Evolutionary conservation across 1,139 yeast genomes (phyloP).

Genomic region (Yamadazyma songkhlaensis): DNA sequence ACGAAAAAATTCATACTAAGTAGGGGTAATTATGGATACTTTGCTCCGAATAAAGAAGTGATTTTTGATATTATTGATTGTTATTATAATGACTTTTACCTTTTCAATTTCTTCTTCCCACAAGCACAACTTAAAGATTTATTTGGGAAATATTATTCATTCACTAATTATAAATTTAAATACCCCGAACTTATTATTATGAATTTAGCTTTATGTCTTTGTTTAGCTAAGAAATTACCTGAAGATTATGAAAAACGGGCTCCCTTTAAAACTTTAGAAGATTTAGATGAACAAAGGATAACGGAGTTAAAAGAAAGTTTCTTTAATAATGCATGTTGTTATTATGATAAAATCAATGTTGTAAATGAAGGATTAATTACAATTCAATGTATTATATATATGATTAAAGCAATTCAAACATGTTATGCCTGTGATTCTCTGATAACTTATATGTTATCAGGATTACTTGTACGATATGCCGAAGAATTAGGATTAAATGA

Average conservation of each 20-base stretch:
- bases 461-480: slow-evolving; percentile 57
- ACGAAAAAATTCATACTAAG: slow-evolving; percentile 18
- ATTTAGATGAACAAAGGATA: slow-evolving; percentile 12
- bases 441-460: slow-evolving; percentile 38
- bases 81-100: slow-evolving; percentile 17
- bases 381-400: slow-evolving; percentile 45
- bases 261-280: slow-evolving; percentile 7
- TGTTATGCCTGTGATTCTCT: slow-evolving; percentile 39
- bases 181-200: slow-evolving; percentile 32
- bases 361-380: slow-evolving; percentile 51
- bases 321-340: slow-evolving; percentile 38
- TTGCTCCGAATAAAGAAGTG: slow-evolving; percentile 25
- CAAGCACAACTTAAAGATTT: slow-evolving; percentile 18
- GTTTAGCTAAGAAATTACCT: slow-evolving; percentile 22
- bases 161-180: slow-evolving; percentile 15
- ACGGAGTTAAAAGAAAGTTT: slow-evolving; percentile 21
- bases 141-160: slow-evolving; percentile 21
- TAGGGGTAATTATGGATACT: slow-evolving; percentile 23
- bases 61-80: slow-evolving; percentile 25
- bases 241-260: slow-evolving; percentile 11
- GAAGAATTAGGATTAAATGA: slow-evolving; percentile 67
- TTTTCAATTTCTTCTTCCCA: slow-evolving; percentile 14
- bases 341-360: slow-evolving; percentile 46
- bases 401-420: slow-evolving; percentile 43
- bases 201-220: slow-evolving; percentile 23